These are phyloP conservation scores for Phaeolepiota aurea DNA, from an alignment of 768 basidiomycete species.

Conservation along the genomic window DNA sequence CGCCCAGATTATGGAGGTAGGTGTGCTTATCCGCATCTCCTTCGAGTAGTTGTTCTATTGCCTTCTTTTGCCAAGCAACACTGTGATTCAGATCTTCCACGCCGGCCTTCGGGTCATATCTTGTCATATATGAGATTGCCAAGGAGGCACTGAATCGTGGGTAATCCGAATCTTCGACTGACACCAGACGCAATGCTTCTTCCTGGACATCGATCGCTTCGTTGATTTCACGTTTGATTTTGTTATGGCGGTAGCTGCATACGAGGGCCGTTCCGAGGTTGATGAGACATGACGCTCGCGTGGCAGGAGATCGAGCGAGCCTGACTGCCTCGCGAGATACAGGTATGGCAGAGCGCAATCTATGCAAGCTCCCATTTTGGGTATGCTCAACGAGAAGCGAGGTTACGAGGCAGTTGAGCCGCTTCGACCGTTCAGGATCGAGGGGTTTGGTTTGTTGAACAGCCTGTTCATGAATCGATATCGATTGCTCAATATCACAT, in stretches of 20 bases:
- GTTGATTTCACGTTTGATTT: neutral
- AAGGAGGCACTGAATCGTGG: neutral
- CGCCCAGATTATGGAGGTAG: neutral
- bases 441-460: neutral
- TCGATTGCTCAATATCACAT: neutral
- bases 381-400: neutral
- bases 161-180: neutral
- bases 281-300: too few relatives aligned
- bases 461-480: neutral
- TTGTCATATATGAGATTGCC: neutral
- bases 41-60: neutral
- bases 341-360: neutral
- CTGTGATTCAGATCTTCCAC: neutral
- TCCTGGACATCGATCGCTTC: neutral
- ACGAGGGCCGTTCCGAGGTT: neutral
- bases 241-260: neutral
- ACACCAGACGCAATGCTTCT: neutral
- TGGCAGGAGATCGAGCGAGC: neutral
- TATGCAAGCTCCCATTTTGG: neutral
- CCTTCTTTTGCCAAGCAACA: neutral
- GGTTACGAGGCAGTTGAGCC: neutral
- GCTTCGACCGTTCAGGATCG: neutral
- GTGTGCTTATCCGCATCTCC: neutral
- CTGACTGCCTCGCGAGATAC: neutral
- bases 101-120: neutral